These are phyloP conservation scores for Nicotiana sylvestris DNA, from an alignment of 257 asterid genomes.

Conservation along the genomic window DNA sequence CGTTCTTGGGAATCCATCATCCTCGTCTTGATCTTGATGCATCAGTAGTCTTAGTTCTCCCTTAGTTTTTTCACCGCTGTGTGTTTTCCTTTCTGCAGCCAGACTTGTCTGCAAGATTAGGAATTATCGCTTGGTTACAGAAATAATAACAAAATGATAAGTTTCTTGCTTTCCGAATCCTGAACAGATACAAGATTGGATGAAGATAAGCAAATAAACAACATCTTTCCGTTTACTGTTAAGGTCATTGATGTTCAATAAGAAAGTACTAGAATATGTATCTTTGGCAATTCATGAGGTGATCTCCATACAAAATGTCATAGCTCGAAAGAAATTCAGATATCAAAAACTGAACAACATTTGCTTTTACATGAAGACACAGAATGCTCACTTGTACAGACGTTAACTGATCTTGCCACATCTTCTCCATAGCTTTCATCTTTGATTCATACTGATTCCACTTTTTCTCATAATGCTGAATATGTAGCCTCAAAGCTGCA, in stretches of 20 bases:
- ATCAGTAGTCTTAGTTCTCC: slow-evolving; percentile 6
- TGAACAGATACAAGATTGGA: background rate
- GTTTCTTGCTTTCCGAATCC: too few species aligned
- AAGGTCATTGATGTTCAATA: background rate
- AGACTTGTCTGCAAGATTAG: slow-evolving; percentile 4
- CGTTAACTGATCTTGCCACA: slow-evolving; percentile 76
- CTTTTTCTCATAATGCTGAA: slow-evolving; percentile 43
- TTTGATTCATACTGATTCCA: slow-evolving; percentile 47
- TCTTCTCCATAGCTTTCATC: slow-evolving; percentile 58
- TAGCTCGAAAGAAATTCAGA: too few species aligned
- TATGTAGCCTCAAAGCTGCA: slow-evolving; percentile 27
- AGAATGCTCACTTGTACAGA: slow-evolving; percentile 49
- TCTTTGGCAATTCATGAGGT: too few species aligned
- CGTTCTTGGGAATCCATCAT: background rate
- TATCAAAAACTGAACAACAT: background rate
- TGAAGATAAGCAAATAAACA: background rate
- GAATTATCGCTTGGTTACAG: background rate
- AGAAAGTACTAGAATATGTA: background rate
- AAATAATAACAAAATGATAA: background rate
- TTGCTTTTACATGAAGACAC: background rate
- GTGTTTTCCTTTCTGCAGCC: background rate
- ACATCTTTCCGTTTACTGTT: too few species aligned
- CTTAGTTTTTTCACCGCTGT: background rate
- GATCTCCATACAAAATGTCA: too few species aligned
- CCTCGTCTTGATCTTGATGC: background rate